Evolutionary conservation across 164 flowering plant genomes (phyloP), one percentile per base, ranked within the genome.

Genomic region (Nymphaea colorata): DNA sequence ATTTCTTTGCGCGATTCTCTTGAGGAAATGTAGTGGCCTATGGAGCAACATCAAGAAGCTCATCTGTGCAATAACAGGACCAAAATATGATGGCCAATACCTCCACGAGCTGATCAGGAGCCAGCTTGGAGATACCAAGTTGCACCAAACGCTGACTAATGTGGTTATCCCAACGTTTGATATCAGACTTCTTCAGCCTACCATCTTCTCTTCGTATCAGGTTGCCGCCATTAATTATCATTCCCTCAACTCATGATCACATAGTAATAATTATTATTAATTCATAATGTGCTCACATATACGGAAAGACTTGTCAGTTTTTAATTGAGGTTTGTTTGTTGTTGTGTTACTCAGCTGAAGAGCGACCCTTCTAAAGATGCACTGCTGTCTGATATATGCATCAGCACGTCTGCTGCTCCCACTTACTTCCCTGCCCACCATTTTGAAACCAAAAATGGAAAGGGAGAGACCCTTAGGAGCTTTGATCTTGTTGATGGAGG

Each of bases 11-110:
- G 36, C 36, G 0, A 25, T 25, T 61, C 15, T n/a, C 6, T n/a
- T 61, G 25, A n/a, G 25, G 8, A n/a, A n/a, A n/a, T 61, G 63
- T 59, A 74, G 83, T 4, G 80, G 80, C 2, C 72, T 57, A 14
- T 69, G 77, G 63, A 70, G 72, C 36, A 45, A 71, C 12, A 15
- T 71, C 8, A 6, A 42, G 14, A 71, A 53, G 5, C 43, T 64
- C 42, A 64, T 64, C 7, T 6, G 4, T 42, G 42, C 66, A 25
- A 11, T 42, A 4, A 8, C 8, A 4, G 66, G 66, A 11, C 66
- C 66, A 2, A 64, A 64, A 64, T 64, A 64, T 42, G 66, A 64
- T 5, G 66, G 66, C 42, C 17, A 10, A 16, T 64, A 64, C 41
- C 44, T 64, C 5, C 42, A 42, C n/a, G 16, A 15, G 43, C 7